Conservation (phyloP, 495 filamentous ascomycete genomes). For the Durotheca rogersii region DNA sequence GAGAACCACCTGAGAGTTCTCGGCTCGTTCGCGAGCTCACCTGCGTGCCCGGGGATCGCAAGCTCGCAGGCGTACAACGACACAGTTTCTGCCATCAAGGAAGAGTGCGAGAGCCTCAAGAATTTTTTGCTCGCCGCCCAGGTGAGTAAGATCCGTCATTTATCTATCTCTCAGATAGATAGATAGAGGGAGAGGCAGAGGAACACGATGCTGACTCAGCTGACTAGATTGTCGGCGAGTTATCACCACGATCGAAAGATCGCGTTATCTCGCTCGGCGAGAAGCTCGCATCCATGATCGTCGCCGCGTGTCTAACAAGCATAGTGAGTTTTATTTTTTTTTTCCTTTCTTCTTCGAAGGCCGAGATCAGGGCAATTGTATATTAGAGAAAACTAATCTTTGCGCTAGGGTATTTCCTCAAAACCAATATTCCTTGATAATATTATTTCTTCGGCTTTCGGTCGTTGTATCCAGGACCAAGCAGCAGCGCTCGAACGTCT, state of each 20-base stretch:
- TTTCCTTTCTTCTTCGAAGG: no score
- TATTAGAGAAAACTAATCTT: conserved; percentile 8
- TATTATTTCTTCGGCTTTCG: conserved; percentile 39
- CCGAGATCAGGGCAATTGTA: no score
- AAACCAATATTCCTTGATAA: conserved; percentile 38
- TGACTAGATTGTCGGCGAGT: conserved; percentile 40
- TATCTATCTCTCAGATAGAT: neutral
- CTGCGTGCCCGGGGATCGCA: neutral
- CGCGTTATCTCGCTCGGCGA: conserved; percentile 42
- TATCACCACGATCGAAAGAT: conserved; percentile 41
- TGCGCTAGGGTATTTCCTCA: conserved; percentile 35
- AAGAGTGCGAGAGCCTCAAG: conserved; percentile 41
- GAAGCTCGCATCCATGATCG: conserved; percentile 39
- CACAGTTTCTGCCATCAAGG: conserved; percentile 27
- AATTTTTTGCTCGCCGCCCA: conserved; percentile 39
- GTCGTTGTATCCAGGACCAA: conserved; percentile 32
- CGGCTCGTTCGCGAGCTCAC: conserved; percentile 18
- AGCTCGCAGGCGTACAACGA: conserved; percentile 25
- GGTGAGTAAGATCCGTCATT: conserved; percentile 18
- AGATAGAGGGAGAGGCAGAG: no score
- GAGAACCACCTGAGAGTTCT: conserved; percentile 37
- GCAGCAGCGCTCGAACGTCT: conserved; percentile 28
- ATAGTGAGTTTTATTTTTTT: conserved; percentile 38
- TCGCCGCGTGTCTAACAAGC: conserved; percentile 37
- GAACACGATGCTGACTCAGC: conserved; percentile 10